Conservation (phyloP, 495 filamentous ascomycete genomes). For the Aspergillus wentii region DNA sequence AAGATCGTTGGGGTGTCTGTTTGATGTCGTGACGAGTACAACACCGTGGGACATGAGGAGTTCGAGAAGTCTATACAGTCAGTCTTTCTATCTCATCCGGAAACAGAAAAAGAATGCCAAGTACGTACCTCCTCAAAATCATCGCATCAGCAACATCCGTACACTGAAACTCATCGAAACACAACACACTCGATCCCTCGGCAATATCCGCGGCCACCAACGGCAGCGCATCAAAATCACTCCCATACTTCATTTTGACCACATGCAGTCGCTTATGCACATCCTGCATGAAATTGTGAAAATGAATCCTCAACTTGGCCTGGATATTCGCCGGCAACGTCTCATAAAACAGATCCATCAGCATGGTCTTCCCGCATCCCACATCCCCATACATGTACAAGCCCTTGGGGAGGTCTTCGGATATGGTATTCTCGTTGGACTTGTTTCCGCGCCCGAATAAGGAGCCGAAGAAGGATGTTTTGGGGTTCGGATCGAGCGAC, state of each 20-base stretch:
- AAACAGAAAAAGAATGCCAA: neutral
- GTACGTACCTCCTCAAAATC: constrained; percentile 76
- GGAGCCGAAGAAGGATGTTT: constrained; percentile 64
- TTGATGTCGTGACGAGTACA: constrained; percentile 93
- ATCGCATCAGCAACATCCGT: constrained; percentile 99
- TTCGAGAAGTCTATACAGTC: constrained; percentile 63
- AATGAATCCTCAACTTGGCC: constrained; percentile 92
- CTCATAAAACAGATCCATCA: constrained; percentile 99
- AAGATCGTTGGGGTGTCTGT: constrained; percentile 89
- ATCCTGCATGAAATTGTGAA: constrained; percentile 99
- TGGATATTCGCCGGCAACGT: constrained; percentile 77
- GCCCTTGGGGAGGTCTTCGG: constrained; percentile 73
- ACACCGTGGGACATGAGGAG: constrained; percentile 92
- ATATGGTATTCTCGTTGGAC: constrained; percentile 46
- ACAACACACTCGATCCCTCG: constrained; percentile 76
- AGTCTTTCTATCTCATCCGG: neutral
- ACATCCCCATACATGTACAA: constrained; percentile 97
- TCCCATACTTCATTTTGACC: constrained; percentile 84
- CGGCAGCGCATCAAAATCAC: constrained; percentile 85
- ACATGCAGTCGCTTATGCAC: constrained; percentile 88
- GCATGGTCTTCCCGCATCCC: constrained; percentile 97
- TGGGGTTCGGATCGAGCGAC: constrained; percentile 54
- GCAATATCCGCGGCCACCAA: constrained; percentile 93
- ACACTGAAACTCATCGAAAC: constrained; percentile 98
- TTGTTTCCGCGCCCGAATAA: constrained; percentile 53